Conservation (phyloP, 305 asterid species). For the Solanum chacoense region DNA sequence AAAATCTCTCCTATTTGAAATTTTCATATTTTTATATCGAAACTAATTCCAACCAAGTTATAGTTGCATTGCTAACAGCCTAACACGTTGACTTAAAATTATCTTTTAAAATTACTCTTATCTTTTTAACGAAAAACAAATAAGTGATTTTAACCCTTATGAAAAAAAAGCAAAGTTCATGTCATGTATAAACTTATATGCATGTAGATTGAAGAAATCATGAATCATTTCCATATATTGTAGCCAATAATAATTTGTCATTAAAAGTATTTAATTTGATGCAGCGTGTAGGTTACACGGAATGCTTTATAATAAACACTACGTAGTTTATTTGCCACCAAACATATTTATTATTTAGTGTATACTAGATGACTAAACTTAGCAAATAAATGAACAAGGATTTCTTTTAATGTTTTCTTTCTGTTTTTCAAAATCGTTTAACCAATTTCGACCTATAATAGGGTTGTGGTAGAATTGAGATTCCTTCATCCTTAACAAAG, state of each 20-base stretch:
- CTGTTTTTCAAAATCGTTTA: background rate
- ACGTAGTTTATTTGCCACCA: background rate
- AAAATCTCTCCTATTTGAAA: background rate
- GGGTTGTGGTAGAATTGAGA: background rate
- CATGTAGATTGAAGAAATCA: background rate
- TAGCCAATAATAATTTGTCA: background rate
- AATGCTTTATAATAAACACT: background rate
- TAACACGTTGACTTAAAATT: background rate
- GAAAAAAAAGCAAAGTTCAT: background rate
- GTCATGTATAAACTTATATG: background rate
- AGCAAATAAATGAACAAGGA: too few relatives aligned
- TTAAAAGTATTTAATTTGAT: background rate
- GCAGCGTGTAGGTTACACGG: background rate
- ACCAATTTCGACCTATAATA: background rate
- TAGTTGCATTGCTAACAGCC: background rate
- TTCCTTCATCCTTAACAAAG: background rate
- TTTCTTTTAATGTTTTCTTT: too few relatives aligned
- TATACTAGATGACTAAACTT: background rate
- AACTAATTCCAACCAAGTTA: background rate
- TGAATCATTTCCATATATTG: background rate
- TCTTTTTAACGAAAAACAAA: background rate
- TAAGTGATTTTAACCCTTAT: background rate
- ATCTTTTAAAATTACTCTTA: background rate
- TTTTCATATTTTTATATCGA: background rate
- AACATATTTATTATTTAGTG: background rate